These are phyloP conservation scores for Diaporthe batatas DNA, from an alignment of 2,329 filamentous ascomycete species.

Conservation along the genomic window DNA sequence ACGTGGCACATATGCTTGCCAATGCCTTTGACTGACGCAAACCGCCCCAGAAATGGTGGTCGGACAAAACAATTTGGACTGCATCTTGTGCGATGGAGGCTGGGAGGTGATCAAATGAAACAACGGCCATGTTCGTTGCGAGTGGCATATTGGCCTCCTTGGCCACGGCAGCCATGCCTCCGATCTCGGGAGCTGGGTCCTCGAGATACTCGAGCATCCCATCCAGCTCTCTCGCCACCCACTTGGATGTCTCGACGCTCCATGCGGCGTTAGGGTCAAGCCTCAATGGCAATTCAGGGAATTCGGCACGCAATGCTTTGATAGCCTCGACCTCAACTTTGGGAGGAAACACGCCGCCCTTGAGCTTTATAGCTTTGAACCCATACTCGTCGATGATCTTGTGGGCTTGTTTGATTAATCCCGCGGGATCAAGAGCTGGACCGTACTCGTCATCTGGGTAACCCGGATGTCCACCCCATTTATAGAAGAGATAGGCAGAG, in stretches of 20 bases:
- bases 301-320: conserved; percentile 54
- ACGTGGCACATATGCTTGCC: conserved; percentile 55
- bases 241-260: conserved; percentile 55
- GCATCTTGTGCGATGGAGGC: conserved; percentile 54
- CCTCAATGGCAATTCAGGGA: conserved; percentile 54
- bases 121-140: conserved; percentile 59
- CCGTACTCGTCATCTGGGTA: conserved; percentile 56
- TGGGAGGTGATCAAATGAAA: conserved; percentile 56
- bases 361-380: conserved; percentile 59
- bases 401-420: conserved; percentile 52
- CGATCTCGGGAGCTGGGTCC: conserved; percentile 56
- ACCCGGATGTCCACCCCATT: conserved; percentile 57
- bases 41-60: conserved; percentile 60
- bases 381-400: conserved; percentile 58
- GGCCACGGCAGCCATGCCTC: conserved; percentile 59
- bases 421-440: conserved; percentile 52
- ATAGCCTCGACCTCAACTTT: conserved; percentile 56
- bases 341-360: conserved; percentile 57
- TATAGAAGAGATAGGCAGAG: conserved; percentile 60
- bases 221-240: conserved; percentile 47
- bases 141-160: conserved; percentile 56
- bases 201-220: conserved; percentile 56
- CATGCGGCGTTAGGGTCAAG: conserved; percentile 56
- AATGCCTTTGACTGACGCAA: conserved; percentile 56
- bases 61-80: conserved; percentile 57